Evolutionary conservation across 192 early-diverging fungal genomes (phyloP).

Genomic region (Allomyces macrogynus): DNA sequence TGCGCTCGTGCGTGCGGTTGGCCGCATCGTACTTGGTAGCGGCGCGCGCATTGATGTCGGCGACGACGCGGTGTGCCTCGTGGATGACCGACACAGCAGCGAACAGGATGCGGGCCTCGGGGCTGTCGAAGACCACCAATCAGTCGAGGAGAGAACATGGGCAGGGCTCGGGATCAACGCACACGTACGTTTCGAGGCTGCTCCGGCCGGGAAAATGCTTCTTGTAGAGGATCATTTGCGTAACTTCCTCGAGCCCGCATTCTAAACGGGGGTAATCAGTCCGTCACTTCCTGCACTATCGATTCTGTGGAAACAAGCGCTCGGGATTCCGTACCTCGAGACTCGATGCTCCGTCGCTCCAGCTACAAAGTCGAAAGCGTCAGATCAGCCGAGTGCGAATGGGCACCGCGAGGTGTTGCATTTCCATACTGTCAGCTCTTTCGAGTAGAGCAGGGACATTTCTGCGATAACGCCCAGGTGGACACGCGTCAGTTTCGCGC

Average conservation of each 20-base stretch:
- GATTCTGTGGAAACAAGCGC: no score
- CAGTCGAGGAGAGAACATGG: no score
- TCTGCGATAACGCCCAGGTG: slow-evolving; percentile 10
- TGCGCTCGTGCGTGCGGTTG: slow-evolving; percentile 34
- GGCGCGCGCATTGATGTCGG: slow-evolving; percentile 35
- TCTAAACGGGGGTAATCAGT: no score
- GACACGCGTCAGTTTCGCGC: neutral
- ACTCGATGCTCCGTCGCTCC: slow-evolving; percentile 21
- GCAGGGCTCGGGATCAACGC: no score
- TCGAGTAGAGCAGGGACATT: slow-evolving; percentile 26
- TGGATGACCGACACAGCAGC: slow-evolving; percentile 24
- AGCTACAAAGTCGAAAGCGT: slow-evolving; percentile 11
- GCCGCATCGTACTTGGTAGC: slow-evolving; percentile 37
- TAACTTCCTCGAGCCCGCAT: slow-evolving; percentile 20
- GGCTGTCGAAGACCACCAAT: slow-evolving; percentile 12
- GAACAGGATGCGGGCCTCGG: slow-evolving; percentile 30
- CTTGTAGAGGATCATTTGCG: slow-evolving; percentile 26
- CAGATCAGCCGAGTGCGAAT: no score
- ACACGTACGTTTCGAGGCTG: slow-evolving; percentile 18
- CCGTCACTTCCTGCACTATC: no score
- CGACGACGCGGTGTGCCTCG: slow-evolving; percentile 25
- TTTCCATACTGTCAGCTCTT: slow-evolving; percentile 15
- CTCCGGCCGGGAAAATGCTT: slow-evolving; percentile 33
- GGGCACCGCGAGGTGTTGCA: no score
- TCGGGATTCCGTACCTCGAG: no score